Percentiles rank a stretch among this genome's conserved stretches.
These are phyloP conservation scores for Sporopachydermia lactativora DNA, from an alignment of 805 yeast species.

Conservation along the genomic window DNA sequence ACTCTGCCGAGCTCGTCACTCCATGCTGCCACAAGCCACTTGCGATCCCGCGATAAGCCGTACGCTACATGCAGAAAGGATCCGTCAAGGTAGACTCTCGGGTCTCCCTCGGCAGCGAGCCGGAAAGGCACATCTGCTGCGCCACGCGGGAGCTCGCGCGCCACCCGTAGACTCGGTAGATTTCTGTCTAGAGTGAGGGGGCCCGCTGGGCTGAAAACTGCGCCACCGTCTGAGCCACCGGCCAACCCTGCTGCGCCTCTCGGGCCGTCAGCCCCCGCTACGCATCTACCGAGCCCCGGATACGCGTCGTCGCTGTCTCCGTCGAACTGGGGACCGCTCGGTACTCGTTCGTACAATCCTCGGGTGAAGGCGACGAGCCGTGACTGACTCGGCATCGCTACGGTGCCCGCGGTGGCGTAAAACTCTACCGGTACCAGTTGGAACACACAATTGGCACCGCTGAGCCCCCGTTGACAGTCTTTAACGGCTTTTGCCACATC, in stretches of 20 bases:
- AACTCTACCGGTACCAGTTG: constrained; percentile 9
- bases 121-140: constrained; percentile 18
- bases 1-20: constrained; percentile 67
- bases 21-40: constrained; percentile 85
- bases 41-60: constrained; percentile 64
- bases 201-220: no score
- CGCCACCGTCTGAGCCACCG: no score
- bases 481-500: neutral
- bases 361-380: constrained; percentile 15
- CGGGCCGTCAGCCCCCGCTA: no score
- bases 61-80: constrained; percentile 76
- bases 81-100: constrained; percentile 41
- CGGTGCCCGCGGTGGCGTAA: constrained; percentile 14
- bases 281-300: no score
- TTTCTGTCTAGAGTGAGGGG: neutral
- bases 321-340: neutral
- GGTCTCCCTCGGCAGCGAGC: constrained; percentile 13
- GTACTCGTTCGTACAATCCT: constrained; percentile 18
- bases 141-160: neutral
- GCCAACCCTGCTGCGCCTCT: no score
- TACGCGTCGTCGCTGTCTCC: no score
- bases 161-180: neutral
- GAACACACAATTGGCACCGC: constrained; percentile 2
- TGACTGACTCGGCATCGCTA: constrained; percentile 16
- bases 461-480: neutral